Evolutionary conservation across 306 rosid species (phyloP), one percentile per base, ranked within the genome.

Genomic region (Herpetospermum pedunculosum): DNA sequence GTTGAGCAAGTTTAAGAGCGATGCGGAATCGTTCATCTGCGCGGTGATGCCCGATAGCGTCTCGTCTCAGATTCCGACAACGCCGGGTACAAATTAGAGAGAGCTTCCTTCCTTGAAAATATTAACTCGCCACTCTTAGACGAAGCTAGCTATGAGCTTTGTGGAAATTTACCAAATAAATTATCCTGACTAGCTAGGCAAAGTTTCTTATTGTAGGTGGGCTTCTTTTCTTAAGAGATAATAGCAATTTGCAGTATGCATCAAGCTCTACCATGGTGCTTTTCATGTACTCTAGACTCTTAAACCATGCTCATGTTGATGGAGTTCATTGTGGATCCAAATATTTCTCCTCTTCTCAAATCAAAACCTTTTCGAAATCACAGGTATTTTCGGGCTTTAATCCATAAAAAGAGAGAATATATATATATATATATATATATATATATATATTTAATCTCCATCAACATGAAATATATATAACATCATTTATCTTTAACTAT

Each of bases 31-130:
- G 18, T 93, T 87, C 69, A 74, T 91, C 35, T 91, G 97, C 21
- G 78, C 88, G 4, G 70, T 89, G 70, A 91, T 93, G 88, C 98
- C 96, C 4, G 88, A 87, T 74, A 91, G 97, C 55, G 83, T 88
- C 87, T 87, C 94, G 18, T 50, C 12, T 12, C 89, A 88, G 57
- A 86, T 91, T 50, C 70, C 32, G 53, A 80, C 85, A 28, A 93
- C 98, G 23, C 87, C 91, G 0, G 97, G 97, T 90, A 83, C 15
- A 38, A 16, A 52, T 54, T 15, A 10, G 4, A 11, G 8, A 11
- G 12, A 7, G n/a, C 37, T 48, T 23, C 11, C 25, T n/a, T 16
- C 44, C 15, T 28, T 15, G 53, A 53, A 53, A 21, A 49, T 49
- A 49, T 49, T 4, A 44, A 44, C 8, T 44, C 49, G 11, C 15